A percentile compares a stretch with the other conserved stretches of the same genome.
phyloP scores from a whole-genome alignment of 352 stramenopile genomes.

The Pythium dissimile region DNA sequence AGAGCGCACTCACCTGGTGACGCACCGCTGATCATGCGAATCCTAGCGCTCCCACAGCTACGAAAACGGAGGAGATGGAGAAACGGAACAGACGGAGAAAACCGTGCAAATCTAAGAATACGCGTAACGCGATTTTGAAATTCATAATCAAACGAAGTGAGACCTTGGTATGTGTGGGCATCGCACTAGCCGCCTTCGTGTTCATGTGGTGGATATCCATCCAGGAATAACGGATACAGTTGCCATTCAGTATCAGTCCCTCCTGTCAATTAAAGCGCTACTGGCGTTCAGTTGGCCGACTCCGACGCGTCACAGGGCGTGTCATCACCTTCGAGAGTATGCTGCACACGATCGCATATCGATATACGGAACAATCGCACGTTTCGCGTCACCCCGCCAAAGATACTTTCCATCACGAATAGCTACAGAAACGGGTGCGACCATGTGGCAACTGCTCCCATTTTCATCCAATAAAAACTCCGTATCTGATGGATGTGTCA shows the following conservation, averaged over 20 bases:
- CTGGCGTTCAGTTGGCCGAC: slow-evolving; percentile 14
- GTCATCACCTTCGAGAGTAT: slow-evolving; percentile 1
- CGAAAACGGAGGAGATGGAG: no score
- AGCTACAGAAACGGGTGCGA: not conserved
- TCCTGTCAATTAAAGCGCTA: not conserved
- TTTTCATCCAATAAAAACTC: slow-evolving; percentile 18
- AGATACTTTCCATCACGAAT: slow-evolving; percentile 1
- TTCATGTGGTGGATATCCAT: no score
- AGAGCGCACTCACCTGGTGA: slow-evolving; percentile 4
- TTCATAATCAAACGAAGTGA: no score
- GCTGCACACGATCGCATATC: slow-evolving; percentile 1
- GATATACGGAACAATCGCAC: not conserved
- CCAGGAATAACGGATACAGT: no score
- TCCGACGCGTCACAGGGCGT: slow-evolving; percentile 4
- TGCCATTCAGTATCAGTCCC: no score
- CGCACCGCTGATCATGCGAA: not conserved
- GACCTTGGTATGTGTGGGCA: no score
- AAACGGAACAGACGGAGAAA: no score
- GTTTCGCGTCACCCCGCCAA: no score
- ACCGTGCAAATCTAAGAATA: not conserved
- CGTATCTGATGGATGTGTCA: not conserved
- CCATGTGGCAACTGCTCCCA: not conserved
- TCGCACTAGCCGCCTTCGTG: no score
- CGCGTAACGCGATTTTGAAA: not conserved
- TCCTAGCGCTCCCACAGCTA: not conserved